These are phyloP conservation scores for Aspergillus sp. DNA, from an alignment of 2,329 filamentous ascomycete genomes.

Conservation along the genomic window DNA sequence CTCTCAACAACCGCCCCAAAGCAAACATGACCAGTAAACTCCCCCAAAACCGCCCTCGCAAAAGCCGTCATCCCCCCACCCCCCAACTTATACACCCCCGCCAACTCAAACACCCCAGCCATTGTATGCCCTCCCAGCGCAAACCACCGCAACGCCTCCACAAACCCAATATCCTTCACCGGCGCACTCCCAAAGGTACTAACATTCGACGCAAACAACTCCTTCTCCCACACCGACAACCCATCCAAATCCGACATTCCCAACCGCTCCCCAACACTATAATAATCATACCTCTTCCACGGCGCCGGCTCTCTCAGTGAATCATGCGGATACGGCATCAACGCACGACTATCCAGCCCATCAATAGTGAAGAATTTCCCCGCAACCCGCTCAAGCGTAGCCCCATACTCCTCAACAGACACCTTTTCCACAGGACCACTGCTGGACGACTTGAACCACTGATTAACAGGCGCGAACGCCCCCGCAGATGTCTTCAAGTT, in stretches of 20 bases:
- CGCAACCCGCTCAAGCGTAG: slow-evolving; percentile 18
- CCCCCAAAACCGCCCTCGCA: slow-evolving; percentile 15
- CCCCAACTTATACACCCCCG: slow-evolving; percentile 29
- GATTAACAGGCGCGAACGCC: slow-evolving; percentile 13
- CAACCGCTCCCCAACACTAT: slow-evolving; percentile 33
- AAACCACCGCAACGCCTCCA: slow-evolving; percentile 33
- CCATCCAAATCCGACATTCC: slow-evolving; percentile 25
- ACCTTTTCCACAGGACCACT: neutral
- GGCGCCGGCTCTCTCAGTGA: slow-evolving; percentile 28
- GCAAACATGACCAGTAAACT: slow-evolving; percentile 15
- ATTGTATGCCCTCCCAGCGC: slow-evolving; percentile 30
- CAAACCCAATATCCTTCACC: slow-evolving; percentile 27
- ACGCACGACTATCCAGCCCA: slow-evolving; percentile 27
- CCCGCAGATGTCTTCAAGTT: slow-evolving; percentile 26
- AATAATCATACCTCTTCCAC: slow-evolving; percentile 33
- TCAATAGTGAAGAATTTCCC: slow-evolving; percentile 35
- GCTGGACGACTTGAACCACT: slow-evolving; percentile 10
- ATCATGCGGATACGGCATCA: slow-evolving; percentile 44
- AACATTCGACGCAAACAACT: slow-evolving; percentile 25
- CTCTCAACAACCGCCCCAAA: slow-evolving; percentile 4
- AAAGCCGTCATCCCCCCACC: slow-evolving; percentile 28
- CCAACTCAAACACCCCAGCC: slow-evolving; percentile 24
- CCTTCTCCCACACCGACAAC: slow-evolving; percentile 17
- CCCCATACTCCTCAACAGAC: neutral
- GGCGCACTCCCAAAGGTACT: slow-evolving; percentile 20